Conservation (phyloP, 306 rosid species). For the Albizia julibrissin region DNA sequence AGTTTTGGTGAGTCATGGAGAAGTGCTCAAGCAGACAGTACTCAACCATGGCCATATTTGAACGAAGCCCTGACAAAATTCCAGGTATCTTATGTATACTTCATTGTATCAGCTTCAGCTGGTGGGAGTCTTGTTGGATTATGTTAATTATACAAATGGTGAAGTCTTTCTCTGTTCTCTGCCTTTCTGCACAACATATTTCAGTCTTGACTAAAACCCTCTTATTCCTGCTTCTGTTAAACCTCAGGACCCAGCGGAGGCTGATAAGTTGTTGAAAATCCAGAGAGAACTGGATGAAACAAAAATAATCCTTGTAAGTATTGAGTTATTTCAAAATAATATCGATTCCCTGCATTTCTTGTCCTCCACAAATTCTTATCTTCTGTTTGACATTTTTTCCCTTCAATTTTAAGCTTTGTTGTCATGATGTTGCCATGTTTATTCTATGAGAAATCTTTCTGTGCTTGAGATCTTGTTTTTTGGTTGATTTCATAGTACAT, state of each 20-base stretch:
- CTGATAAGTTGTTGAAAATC: constrained; percentile 91
- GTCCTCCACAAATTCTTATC: constrained; percentile 5
- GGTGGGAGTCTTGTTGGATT: not conserved
- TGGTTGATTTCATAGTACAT: not conserved
- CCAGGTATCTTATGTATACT: constrained; percentile 54
- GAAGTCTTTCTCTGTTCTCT: not conserved
- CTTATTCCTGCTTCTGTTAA: constrained; percentile 10
- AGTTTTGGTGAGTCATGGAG: constrained; percentile 87
- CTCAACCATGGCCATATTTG: constrained; percentile 88
- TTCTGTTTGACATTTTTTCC: constrained; percentile 12
- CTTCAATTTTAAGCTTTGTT: not conserved
- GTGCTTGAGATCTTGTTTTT: constrained; percentile 13
- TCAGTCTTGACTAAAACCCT: constrained; percentile 5
- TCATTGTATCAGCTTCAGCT: constrained; percentile 23
- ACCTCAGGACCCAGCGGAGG: constrained; percentile 93
- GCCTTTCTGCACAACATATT: not conserved
- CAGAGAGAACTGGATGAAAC: constrained; percentile 99
- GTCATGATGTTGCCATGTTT: not conserved
- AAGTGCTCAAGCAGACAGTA: constrained; percentile 52
- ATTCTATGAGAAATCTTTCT: not conserved
- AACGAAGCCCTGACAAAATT: constrained; percentile 72
- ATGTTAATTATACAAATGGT: not conserved
- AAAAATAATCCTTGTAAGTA: constrained; percentile 91
- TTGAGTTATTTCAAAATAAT: constrained; percentile 1
- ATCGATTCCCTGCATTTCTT: constrained; percentile 14